phyloP scores from a whole-genome alignment of 306 rosid species.

The Castanea mollissima region DNA sequence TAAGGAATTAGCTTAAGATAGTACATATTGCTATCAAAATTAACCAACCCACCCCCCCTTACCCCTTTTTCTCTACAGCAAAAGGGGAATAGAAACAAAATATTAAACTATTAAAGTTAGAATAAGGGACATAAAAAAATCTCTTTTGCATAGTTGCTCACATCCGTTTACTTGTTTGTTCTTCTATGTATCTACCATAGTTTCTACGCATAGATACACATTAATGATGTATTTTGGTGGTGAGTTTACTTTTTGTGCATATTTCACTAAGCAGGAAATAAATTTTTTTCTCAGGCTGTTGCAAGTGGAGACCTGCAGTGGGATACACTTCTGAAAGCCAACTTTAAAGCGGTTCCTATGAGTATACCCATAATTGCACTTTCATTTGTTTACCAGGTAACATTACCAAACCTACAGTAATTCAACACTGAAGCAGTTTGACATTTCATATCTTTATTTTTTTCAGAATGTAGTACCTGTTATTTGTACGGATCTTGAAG shows the following conservation, averaged over 20 bases:
- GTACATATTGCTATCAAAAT: not conserved
- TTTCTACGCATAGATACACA: not conserved
- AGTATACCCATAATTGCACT: slow-evolving; percentile 81
- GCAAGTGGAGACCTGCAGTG: slow-evolving; percentile 74
- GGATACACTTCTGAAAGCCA: slow-evolving; percentile 72
- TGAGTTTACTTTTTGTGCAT: slow-evolving; percentile 8
- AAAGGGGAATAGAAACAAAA: not conserved
- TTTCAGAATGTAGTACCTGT: slow-evolving; percentile 84
- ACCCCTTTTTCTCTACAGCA: not conserved
- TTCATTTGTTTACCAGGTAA: slow-evolving; percentile 91
- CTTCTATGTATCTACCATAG: not conserved
- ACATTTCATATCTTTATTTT: slow-evolving; percentile 31
- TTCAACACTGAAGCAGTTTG: slow-evolving; percentile 14
- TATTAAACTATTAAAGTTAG: not conserved
- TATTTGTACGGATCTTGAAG: slow-evolving; percentile 81
- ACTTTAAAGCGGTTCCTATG: slow-evolving; percentile 81
- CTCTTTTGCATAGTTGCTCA: not conserved
- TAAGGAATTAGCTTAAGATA: not conserved
- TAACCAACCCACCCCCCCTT: too few species aligned
- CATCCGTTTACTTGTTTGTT: not conserved
- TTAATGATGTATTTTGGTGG: not conserved
- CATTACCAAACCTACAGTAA: slow-evolving; percentile 8
- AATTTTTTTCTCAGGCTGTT: slow-evolving; percentile 50
- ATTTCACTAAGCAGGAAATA: not conserved
- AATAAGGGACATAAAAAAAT: not conserved